Evolutionary conservation across 73 alveolate genomes (phyloP), one percentile per base, ranked within the genome.

Genomic region (Breviolum minutum): DNA sequence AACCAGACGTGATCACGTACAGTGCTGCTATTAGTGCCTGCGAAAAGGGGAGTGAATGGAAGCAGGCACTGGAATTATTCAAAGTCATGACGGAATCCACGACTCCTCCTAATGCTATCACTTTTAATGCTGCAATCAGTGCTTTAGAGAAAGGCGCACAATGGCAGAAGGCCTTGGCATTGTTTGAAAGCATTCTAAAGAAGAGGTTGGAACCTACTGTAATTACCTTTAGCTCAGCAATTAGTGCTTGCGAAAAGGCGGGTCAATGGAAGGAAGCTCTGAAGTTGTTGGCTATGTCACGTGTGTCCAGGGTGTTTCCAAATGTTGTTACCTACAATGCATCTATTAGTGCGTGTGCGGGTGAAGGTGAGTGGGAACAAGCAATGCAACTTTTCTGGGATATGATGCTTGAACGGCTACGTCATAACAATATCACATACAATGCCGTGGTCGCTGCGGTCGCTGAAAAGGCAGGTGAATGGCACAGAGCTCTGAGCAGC

Each of bases 301-400:
- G 29, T 8, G 77, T n/a, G 26, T 69, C 82, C 8, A 40, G 27
- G 14, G 82, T 73, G 40, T 40, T 26, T 10, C 82, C 82, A 29
- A 73, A 73, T 73, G 82, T 73, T 16, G 27, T 73, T 40, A 73
- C 54, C 82, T 73, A 73, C 82, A 73, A 73, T 24, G 82, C 82
- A 73, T 29, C 82, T 24, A 73, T 73, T 40, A 73, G 82, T 24
- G 82, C 82, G 3, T 17, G 48, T 54, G 27, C 48, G 8, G 19
- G 13, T 19, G 30, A 16, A 29, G 29, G 82, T 73, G 17, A 17
- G 48, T 73, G 82, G 82, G 82, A 73, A 54, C 40, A 5, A 40
- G 82, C 82, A 5, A 12, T 73, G 20, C 24, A 73, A 7, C 82
- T 73, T 16, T 73, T 73, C 48, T 29, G 1, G 48, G 54, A 12